Evolutionary conservation across 345 rosid species (phyloP), one percentile per base, ranked within the genome.

Genomic region (Reutealis trisperma): DNA sequence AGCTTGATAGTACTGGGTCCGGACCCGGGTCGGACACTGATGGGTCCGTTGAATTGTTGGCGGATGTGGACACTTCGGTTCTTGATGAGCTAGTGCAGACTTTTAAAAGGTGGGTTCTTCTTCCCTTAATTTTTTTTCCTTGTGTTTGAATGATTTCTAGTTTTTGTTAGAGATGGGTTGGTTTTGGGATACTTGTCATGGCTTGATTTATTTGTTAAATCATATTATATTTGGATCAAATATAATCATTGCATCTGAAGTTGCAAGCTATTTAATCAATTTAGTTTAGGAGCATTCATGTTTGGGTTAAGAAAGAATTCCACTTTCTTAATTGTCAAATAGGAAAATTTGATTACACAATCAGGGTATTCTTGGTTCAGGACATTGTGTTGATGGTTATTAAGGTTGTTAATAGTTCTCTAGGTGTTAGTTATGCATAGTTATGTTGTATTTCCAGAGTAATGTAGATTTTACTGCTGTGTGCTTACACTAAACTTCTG

Each of bases 51-150:
- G 97, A 92, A 86, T 42, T 93, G 72, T 87, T 92, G 54, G 97
- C 97, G 27, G 98, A 93, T 79, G 97, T 92, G 58, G 97, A 89
- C 75, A 77, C 81, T 24, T 82, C 82, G n/a, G 75, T 89, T 67
- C 80, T 89, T 75, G 98, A 96, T 74, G 98, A 93, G 77, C 76
- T 93, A 78, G 77, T 92, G 73, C 85, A 85, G 54, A 91, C 90
- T 22, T 82, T 96, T 32, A 93, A 88, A 79, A 92, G 81, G 99
- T 91, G 74, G 78, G 90, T 74, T 75, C 3, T 41, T 19, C 19
- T 49, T 59, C 22, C 27, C 71, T 74, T 72, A 58, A 9, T 4
- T 47, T 63, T 18, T 18, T 19, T 44, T 42, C 57, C 25, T 9
- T 51, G 10, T 13, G 11, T 47, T 47, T 52, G 25, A 24, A 64